Evolutionary conservation across 805 yeast genomes (phyloP).

Genomic region (Wickerhamiella qilinensis): DNA sequence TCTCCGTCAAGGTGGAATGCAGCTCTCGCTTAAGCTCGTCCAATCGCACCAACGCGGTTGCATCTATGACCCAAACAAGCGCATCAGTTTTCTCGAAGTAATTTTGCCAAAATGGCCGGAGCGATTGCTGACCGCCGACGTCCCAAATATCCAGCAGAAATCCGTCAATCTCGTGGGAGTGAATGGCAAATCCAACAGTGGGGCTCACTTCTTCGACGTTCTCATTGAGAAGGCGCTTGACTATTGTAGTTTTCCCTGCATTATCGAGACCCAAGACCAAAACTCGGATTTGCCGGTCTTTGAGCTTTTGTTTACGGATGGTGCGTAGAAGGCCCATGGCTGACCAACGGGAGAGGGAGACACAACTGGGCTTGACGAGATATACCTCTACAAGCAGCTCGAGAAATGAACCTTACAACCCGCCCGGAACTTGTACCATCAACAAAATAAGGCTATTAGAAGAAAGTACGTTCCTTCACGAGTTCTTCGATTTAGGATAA

Average conservation of each 20-base stretch:
- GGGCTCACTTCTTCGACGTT: slow-evolving; percentile 52
- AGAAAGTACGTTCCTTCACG: too few species aligned
- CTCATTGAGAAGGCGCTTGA: slow-evolving; percentile 36
- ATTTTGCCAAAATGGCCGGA: slow-evolving; percentile 85
- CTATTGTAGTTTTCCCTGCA: slow-evolving; percentile 80
- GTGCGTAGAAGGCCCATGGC: slow-evolving; percentile 69
- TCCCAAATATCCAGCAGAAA: slow-evolving; percentile 38
- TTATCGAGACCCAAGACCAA: slow-evolving; percentile 76
- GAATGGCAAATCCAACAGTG: slow-evolving; percentile 79
- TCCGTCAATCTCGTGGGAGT: slow-evolving; percentile 29
- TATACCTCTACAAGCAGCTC: too few species aligned
- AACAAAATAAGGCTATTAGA: too few species aligned
- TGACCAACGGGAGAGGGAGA: too few species aligned
- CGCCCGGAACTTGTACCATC: too few species aligned
- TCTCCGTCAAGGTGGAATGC: slow-evolving; percentile 44
- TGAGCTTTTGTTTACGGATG: slow-evolving; percentile 65
- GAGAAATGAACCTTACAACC: too few species aligned
- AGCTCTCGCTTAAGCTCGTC: slow-evolving; percentile 52
- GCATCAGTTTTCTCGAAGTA: slow-evolving; percentile 73
- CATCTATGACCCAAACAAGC: slow-evolving; percentile 77
- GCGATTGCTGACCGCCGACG: slow-evolving; percentile 75
- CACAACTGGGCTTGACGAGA: too few species aligned
- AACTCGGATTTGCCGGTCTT: slow-evolving; percentile 62
- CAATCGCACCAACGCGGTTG: slow-evolving; percentile 40
- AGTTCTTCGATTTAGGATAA: too few species aligned